phyloP scores from a whole-genome alignment of 2,329 filamentous ascomycete genomes.

The Aspergillus aculeatus region DNA sequence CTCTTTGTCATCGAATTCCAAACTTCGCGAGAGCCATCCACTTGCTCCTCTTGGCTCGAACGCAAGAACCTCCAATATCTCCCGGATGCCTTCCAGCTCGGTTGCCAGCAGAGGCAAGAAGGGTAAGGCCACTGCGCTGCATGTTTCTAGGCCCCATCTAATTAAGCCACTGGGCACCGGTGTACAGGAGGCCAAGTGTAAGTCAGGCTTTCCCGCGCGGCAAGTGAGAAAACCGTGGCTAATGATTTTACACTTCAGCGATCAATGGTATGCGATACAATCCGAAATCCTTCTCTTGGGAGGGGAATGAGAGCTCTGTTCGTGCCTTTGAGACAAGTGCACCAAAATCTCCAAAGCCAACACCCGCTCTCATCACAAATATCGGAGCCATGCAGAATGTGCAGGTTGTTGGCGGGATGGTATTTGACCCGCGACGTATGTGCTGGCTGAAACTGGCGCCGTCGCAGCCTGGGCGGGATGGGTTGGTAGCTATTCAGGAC shows the following conservation, averaged over 20 bases:
- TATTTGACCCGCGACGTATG: conserved; percentile 96
- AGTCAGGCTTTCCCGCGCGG: conserved; percentile 35
- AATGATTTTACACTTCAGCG: conserved; percentile 49
- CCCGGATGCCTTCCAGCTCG: conserved; percentile 52
- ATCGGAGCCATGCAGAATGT: conserved; percentile 81
- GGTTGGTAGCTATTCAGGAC: conserved; percentile 63
- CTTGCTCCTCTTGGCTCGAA: conserved; percentile 56
- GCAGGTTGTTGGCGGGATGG: conserved; percentile 95
- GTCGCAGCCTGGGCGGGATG: conserved; percentile 38
- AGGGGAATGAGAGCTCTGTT: conserved; percentile 89
- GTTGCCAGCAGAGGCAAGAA: conserved; percentile 49
- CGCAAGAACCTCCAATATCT: conserved; percentile 57
- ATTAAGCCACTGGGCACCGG: conserved; percentile 78
- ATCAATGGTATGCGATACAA: conserved; percentile 98
- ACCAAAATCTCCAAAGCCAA: conserved; percentile 44
- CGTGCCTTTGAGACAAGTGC: conserved; percentile 67
- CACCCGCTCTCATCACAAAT: conserved; percentile 79
- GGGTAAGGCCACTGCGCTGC: conserved; percentile 33
- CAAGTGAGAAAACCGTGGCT: background rate
- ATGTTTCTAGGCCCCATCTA: conserved; percentile 69
- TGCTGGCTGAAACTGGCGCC: conserved; percentile 83
- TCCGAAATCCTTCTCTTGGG: conserved; percentile 81
- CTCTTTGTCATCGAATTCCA: conserved; percentile 37
- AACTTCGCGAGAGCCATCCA: conserved; percentile 44
- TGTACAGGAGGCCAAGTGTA: conserved; percentile 77